Percentiles rank a stretch among this genome's conserved stretches.
phyloP scores from a whole-genome alignment of 73 alveolate species.

The Paramecium octaurelia region DNA sequence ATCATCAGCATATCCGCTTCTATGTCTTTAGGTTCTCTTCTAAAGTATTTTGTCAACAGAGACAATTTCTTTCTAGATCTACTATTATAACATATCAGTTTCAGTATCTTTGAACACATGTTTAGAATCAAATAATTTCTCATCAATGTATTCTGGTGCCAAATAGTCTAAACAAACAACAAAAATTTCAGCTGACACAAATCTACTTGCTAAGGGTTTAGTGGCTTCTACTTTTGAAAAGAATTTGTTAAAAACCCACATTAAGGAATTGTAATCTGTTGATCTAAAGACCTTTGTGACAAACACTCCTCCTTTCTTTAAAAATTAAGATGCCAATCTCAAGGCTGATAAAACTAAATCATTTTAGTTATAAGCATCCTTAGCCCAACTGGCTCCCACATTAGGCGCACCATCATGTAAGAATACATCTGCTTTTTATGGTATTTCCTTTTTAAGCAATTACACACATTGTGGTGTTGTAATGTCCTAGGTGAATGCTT shows the following conservation, averaged over 20 bases:
- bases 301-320: conserved; percentile 96
- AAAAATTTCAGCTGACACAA: conserved; percentile 97
- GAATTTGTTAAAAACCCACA: conserved; percentile 93
- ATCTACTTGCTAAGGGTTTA: conserved; percentile 96
- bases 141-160: conserved; percentile 97
- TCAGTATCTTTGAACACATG: conserved; percentile 91
- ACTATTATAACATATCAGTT: conserved; percentile 66
- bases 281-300: conserved; percentile 97
- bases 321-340: conserved; percentile 90
- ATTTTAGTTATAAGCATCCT: conserved; percentile 97
- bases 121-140: conserved; percentile 96
- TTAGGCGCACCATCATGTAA: conserved; percentile 99
- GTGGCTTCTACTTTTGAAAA: conserved; percentile 95
- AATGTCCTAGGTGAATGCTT: conserved; percentile 96
- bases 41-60: conserved; percentile 84
- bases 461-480: conserved; percentile 93
- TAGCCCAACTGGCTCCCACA: conserved; percentile 98
- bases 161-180: conserved; percentile 92
- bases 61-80: conserved; percentile 63
- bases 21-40: conserved; percentile 82
- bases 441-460: conserved; percentile 80
- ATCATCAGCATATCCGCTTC: conserved; percentile 93
- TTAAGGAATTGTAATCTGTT: conserved; percentile 93
- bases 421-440: conserved; percentile 98
- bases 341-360: conserved; percentile 92